A percentile compares a stretch with the other conserved stretches of the same genome.
Evolutionary conservation across 179 eudicot species (phyloP).

Genomic region (Amaranthus tricolor): DNA sequence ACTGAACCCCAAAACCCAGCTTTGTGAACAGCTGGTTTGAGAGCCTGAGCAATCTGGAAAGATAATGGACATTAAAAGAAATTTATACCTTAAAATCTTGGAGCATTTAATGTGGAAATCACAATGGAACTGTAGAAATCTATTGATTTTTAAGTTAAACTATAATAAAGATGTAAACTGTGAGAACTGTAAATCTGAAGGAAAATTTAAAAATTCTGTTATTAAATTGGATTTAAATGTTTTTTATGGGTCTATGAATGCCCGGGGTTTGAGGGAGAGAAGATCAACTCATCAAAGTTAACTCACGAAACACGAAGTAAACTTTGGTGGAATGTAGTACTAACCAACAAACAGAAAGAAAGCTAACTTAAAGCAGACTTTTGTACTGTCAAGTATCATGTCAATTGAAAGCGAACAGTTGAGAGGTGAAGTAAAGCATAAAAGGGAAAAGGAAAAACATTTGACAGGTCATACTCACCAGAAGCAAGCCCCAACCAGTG

Average conservation of each 20-base stretch:
- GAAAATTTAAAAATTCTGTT: too few species aligned
- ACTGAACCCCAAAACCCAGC: constrained; percentile 86
- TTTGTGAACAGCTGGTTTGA: constrained; percentile 58
- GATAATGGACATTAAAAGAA: neutral
- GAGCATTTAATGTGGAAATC: too few species aligned
- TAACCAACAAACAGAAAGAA: neutral
- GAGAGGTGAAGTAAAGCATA: neutral
- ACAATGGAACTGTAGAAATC: too few species aligned
- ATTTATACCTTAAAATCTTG: too few species aligned
- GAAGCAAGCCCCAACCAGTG: constrained; percentile 95
- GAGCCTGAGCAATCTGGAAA: constrained; percentile 79
- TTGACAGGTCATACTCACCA: constrained; percentile 45
- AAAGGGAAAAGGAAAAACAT: neutral
- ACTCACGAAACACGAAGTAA: neutral
- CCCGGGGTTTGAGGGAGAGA: too few species aligned
- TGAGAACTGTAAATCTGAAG: too few species aligned
- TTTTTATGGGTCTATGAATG: too few species aligned
- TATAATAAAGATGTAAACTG: too few species aligned
- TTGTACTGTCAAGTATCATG: neutral
- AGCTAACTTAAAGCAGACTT: too few species aligned
- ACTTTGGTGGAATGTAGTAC: neutral
- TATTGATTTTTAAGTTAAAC: too few species aligned
- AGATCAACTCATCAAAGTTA: too few species aligned
- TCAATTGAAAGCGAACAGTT: neutral
- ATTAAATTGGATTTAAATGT: too few species aligned